phyloP scores from a whole-genome alignment of 495 filamentous ascomycete genomes.

The Tricharina praecox region DNA sequence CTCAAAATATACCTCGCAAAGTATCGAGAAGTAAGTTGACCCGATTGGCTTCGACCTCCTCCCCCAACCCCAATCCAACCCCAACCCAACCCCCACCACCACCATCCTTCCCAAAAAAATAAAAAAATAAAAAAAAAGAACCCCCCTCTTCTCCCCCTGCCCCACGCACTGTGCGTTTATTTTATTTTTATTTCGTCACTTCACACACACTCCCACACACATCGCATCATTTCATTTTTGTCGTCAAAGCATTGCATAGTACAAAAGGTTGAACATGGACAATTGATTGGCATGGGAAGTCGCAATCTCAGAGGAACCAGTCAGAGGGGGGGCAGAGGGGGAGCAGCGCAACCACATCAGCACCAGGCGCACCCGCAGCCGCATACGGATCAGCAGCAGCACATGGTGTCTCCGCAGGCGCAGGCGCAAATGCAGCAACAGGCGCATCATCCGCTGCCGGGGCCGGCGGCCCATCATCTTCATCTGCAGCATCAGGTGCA shows the following conservation, averaged over 20 bases:
- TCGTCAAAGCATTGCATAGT: conserved; percentile 15
- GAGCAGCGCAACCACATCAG: conserved; percentile 20
- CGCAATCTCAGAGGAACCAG: conserved; percentile 29
- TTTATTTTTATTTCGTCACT: conserved; percentile 15
- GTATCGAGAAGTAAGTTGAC: conserved; percentile 79
- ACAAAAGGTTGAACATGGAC: conserved; percentile 28
- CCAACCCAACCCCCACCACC: no score
- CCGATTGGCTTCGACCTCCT: conserved; percentile 11
- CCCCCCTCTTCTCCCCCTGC: no score
- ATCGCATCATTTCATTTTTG: conserved; percentile 19
- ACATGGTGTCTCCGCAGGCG: not conserved
- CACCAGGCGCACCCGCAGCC: conserved; percentile 15
- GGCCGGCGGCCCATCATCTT: conserved; percentile 17
- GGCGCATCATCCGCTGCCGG: no score
- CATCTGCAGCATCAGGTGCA: conserved; percentile 5
- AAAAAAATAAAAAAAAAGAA: no score
- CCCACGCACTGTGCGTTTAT: no score
- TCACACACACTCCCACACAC: conserved; percentile 5
- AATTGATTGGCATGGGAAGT: conserved; percentile 30
- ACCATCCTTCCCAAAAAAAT: no score
- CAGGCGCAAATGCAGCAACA: not conserved
- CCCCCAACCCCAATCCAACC: not conserved
- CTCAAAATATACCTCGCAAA: conserved; percentile 95
- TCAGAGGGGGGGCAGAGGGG: conserved; percentile 28
- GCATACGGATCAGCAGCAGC: not conserved